phyloP scores from a whole-genome alignment of 192 early-diverging fungal genomes.

The Mortierella antarctica region DNA sequence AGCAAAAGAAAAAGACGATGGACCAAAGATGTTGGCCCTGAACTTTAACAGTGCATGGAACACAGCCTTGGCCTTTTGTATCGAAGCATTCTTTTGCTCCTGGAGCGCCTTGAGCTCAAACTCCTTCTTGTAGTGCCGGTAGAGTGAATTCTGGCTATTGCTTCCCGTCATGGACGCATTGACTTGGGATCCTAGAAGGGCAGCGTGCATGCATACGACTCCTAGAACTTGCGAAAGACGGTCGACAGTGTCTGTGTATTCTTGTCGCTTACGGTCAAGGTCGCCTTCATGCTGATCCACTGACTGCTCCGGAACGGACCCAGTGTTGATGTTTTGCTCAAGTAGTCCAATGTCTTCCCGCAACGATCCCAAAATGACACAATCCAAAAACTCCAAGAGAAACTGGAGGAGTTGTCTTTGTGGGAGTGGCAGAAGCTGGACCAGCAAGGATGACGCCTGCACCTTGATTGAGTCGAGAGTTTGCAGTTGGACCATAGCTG shows the following conservation, averaged over 20 bases:
- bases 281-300: no score
- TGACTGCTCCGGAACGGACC: neutral
- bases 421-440: constrained; percentile 7
- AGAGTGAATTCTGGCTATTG: constrained; percentile 7
- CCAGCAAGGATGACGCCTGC: constrained; percentile 1
- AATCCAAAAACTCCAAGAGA: constrained; percentile 23
- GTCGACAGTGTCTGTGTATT: neutral
- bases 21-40: constrained; percentile 14
- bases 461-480: constrained; percentile 19
- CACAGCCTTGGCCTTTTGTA: constrained; percentile 1
- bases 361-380: constrained; percentile 6
- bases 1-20: neutral
- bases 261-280: neutral
- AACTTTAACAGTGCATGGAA: constrained; percentile 6
- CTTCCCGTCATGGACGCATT: neutral
- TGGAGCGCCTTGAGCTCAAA: constrained; percentile 20
- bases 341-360: neutral
- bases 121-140: constrained; percentile 24
- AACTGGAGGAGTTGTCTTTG: constrained; percentile 28
- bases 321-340: neutral
- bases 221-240: constrained; percentile 8
- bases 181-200: neutral
- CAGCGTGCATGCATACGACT: constrained; percentile 2
- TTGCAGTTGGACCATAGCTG: constrained; percentile 10
- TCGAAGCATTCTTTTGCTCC: neutral